A percentile compares a stretch with the other conserved stretches of the same genome.
phyloP scores from a whole-genome alignment of 768 basidiomycete genomes.

The Amanita pseudoporphyria region DNA sequence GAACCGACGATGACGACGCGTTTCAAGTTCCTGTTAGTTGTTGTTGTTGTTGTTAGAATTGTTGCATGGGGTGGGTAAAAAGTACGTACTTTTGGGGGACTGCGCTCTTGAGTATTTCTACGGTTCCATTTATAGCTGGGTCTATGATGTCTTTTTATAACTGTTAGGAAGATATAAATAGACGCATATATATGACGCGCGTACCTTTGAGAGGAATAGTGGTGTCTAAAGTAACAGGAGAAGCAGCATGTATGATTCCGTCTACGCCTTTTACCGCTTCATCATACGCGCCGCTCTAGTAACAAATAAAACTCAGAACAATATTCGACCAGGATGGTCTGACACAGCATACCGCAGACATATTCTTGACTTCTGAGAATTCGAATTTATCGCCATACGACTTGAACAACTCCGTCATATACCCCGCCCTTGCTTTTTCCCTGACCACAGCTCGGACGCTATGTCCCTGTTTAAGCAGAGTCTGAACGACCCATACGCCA shows the following conservation, averaged over 20 bases:
- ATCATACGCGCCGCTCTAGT: slow-evolving; percentile 61
- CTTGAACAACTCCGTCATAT: slow-evolving; percentile 44
- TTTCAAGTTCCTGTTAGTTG: slow-evolving; percentile 25
- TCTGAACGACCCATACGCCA: slow-evolving; percentile 45
- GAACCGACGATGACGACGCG: slow-evolving; percentile 59
- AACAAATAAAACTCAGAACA: not conserved
- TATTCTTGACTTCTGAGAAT: slow-evolving; percentile 62
- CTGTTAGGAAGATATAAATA: not conserved
- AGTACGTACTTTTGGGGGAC: slow-evolving; percentile 37
- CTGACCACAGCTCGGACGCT: slow-evolving; percentile 60
- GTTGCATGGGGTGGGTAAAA: not conserved
- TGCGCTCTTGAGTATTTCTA: slow-evolving; percentile 49
- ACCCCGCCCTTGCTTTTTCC: slow-evolving; percentile 44
- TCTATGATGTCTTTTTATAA: slow-evolving; percentile 40
- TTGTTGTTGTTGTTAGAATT: not conserved
- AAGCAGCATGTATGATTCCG: slow-evolving; percentile 61
- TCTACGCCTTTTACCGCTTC: slow-evolving; percentile 70
- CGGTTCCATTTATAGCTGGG: slow-evolving; percentile 70
- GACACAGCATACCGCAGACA: slow-evolving; percentile 24
- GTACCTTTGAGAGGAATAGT: slow-evolving; percentile 32
- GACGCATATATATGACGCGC: too few relatives aligned
- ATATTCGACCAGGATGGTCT: not conserved
- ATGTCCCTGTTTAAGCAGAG: slow-evolving; percentile 53
- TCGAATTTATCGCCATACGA: slow-evolving; percentile 49
- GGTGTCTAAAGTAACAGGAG: slow-evolving; percentile 45